These are phyloP conservation scores for Aspergillus hortae DNA, from an alignment of 2,329 filamentous ascomycete genomes.

Conservation along the genomic window DNA sequence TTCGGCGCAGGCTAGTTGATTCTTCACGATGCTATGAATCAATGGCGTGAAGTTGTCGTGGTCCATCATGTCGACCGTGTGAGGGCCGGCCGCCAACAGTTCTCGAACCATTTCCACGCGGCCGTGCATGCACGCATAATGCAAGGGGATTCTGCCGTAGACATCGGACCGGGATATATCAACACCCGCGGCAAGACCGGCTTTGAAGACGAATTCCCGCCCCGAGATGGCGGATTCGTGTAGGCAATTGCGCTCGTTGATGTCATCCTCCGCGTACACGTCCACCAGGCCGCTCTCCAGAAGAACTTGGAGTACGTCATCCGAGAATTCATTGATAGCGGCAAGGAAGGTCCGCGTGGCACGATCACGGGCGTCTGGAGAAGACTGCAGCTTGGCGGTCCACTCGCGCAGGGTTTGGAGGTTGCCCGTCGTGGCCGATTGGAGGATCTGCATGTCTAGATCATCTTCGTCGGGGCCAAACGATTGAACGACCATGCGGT, in stretches of 20 bases:
- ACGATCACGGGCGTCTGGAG: constrained; percentile 65
- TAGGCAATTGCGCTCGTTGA: constrained; percentile 93
- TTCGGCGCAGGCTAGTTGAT: constrained; percentile 75
- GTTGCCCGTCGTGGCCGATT: constrained; percentile 78
- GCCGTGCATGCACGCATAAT: constrained; percentile 96
- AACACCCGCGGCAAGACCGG: constrained; percentile 71
- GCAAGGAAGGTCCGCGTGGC: constrained; percentile 87
- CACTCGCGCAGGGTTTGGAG: constrained; percentile 74
- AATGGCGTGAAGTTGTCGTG: constrained; percentile 97
- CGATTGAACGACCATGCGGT: constrained; percentile 37
- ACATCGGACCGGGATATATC: constrained; percentile 81
- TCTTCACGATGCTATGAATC: constrained; percentile 91
- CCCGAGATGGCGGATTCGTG: constrained; percentile 97
- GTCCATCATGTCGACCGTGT: constrained; percentile 82
- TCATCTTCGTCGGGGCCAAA: constrained; percentile 80
- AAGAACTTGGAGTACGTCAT: constrained; percentile 70
- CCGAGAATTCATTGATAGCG: constrained; percentile 79
- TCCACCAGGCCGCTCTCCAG: constrained; percentile 80
- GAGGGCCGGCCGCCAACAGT: constrained; percentile 64
- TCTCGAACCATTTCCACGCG: constrained; percentile 76
- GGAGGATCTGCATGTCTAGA: constrained; percentile 80
- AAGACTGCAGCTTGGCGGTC: constrained; percentile 64
- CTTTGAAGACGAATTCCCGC: constrained; percentile 70
- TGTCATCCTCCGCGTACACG: constrained; percentile 91
- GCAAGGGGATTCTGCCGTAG: constrained; percentile 87